Evolutionary conservation across 176 grass and related monocot genomes (phyloP).

Genomic region (Triticum urartu): DNA sequence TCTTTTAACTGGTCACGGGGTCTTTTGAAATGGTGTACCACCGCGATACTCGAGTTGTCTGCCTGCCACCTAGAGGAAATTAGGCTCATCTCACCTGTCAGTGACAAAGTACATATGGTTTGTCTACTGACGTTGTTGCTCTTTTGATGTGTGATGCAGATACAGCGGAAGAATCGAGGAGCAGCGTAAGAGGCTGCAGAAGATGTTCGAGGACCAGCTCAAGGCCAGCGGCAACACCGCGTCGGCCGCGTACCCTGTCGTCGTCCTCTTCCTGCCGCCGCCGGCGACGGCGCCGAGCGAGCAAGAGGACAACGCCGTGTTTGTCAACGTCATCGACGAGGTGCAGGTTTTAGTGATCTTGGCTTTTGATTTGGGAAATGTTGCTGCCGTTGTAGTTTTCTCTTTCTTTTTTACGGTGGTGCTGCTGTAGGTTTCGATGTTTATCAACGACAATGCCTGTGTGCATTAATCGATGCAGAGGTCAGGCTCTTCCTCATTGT

Average conservation of each 20-base stretch:
- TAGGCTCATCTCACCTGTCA: no score
- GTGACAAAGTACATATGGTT: no score
- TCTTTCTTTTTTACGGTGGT: neutral
- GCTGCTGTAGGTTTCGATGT: no score
- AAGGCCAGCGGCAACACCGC: constrained; percentile 35
- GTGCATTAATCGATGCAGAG: neutral
- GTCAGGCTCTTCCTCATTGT: neutral
- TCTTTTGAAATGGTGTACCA: no score
- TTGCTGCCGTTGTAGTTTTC: no score
- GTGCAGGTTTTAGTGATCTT: constrained; percentile 10
- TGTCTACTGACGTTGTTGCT: neutral
- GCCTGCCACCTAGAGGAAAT: no score
- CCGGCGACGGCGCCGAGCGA: neutral
- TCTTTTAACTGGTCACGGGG: no score
- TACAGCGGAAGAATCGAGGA: constrained; percentile 78
- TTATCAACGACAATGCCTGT: no score
- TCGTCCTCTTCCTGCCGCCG: neutral
- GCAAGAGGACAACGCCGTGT: neutral
- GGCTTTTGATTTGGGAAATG: neutral
- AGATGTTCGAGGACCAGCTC: constrained; percentile 83
- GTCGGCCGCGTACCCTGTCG: neutral
- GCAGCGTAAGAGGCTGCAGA: constrained; percentile 67
- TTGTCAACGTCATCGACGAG: constrained; percentile 15
- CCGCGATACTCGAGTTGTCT: no score
- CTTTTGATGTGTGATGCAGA: constrained; percentile 9